Conservation (phyloP, 441 rosid genomes). For the Flueggea neowawraea region DNA sequence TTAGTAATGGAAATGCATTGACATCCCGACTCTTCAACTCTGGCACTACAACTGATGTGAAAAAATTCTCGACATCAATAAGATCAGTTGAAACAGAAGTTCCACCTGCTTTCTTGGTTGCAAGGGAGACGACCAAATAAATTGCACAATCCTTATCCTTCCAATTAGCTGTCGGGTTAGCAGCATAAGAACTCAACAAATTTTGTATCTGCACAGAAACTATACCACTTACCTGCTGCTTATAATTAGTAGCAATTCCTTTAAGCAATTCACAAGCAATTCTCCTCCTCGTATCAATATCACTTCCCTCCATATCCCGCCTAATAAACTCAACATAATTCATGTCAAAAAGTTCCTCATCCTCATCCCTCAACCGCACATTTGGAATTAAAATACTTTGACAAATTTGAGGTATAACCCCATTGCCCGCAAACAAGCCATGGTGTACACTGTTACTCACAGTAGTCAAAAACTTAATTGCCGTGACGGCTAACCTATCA, state of each 20-base stretch:
- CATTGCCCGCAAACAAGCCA: constrained; percentile 66
- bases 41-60: constrained; percentile 66
- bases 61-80: constrained; percentile 81
- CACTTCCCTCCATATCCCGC: constrained; percentile 99
- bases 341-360: constrained; percentile 96
- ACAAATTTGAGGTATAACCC: constrained; percentile 81
- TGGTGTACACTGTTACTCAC: constrained; percentile 96
- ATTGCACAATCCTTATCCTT: constrained; percentile 98
- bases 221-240: constrained; percentile 54
- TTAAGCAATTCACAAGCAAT: constrained; percentile 94
- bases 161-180: constrained; percentile 76
- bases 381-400: constrained; percentile 90
- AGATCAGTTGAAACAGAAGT: constrained; percentile 80
- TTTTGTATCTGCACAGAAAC: constrained; percentile 77
- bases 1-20: constrained; percentile 81
- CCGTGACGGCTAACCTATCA: constrained; percentile 77
- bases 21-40: constrained; percentile 78
- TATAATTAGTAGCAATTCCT: constrained; percentile 86
- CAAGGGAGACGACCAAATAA: constrained; percentile 88
- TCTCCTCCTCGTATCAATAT: constrained; percentile 93
- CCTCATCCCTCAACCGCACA: constrained; percentile 87
- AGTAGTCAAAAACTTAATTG: constrained; percentile 91
- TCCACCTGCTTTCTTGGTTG: constrained; percentile 83
- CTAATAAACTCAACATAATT: constrained; percentile 91
- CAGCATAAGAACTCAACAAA: constrained; percentile 52